These are phyloP conservation scores for Rhizophora mangle DNA, from an alignment of 345 rosid species.

Conservation along the genomic window DNA sequence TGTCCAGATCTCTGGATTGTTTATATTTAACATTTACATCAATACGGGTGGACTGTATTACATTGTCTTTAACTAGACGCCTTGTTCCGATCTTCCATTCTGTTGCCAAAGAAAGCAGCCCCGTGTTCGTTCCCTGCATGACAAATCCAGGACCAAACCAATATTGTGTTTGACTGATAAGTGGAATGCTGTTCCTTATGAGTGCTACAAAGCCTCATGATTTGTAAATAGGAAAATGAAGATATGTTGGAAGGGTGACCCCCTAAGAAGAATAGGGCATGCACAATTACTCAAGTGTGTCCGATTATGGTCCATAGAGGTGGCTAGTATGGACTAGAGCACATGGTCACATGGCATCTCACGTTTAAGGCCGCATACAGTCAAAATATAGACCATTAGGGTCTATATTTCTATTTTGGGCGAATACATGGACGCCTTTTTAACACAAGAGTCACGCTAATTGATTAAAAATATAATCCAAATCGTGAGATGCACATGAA, in stretches of 20 bases:
- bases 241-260: not conserved
- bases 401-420: not conserved
- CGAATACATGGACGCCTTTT: not conserved
- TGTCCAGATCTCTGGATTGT: constrained; percentile 4
- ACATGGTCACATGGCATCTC: constrained; percentile 12
- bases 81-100: constrained; percentile 5
- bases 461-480: too few species aligned
- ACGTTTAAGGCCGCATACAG: not conserved
- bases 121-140: constrained; percentile 26
- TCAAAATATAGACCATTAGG: not conserved
- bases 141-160: constrained; percentile 46
- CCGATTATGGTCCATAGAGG: not conserved
- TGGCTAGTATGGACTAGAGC: not conserved
- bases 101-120: constrained; percentile 16
- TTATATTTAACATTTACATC: constrained; percentile 13
- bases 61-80: too few species aligned
- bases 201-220: constrained; percentile 24
- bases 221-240: constrained; percentile 8
- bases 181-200: constrained; percentile 30
- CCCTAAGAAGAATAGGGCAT: not conserved
- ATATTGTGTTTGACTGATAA: constrained; percentile 22
- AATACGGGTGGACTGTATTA: not conserved
- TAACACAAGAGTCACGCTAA: too few species aligned
- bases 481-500: too few species aligned
- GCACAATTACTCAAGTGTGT: not conserved